Evolutionary conservation across 495 filamentous ascomycete genomes (phyloP).

Genomic region (Penicillium macrosclerotiorum): DNA sequence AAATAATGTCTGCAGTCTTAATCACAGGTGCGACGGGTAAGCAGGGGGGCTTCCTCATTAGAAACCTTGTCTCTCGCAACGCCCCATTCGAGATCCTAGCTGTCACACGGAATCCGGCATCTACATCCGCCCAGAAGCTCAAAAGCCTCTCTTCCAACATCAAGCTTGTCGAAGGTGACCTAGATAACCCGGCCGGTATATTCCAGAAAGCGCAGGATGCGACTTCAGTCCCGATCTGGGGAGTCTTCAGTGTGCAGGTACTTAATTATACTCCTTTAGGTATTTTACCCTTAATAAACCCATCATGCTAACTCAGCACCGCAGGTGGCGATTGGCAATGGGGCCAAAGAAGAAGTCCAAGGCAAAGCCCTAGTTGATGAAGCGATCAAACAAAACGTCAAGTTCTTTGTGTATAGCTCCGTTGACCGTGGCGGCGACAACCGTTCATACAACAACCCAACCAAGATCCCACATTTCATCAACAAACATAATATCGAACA

Average conservation of each 20-base stretch:
- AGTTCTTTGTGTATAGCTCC: conserved; percentile 63
- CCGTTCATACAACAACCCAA: conserved; percentile 52
- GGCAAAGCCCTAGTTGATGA: conserved; percentile 62
- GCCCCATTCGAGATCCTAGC: conserved; percentile 63
- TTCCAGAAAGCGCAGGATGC: conserved; percentile 47
- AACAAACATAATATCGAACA: conserved; percentile 64
- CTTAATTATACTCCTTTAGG: not conserved
- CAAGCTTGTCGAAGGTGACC: conserved; percentile 56
- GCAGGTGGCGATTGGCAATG: conserved; percentile 42
- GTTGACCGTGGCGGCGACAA: conserved; percentile 69
- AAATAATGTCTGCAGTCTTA: conserved; percentile 42
- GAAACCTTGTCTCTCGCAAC: conserved; percentile 48
- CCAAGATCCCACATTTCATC: conserved; percentile 60
- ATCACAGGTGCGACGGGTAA: conserved; percentile 66
- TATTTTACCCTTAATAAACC: not conserved
- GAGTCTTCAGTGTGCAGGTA: conserved; percentile 48
- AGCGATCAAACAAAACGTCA: conserved; percentile 54
- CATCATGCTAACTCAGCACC: not conserved
- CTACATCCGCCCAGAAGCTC: conserved; percentile 52
- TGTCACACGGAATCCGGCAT: conserved; percentile 60
- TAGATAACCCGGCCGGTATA: conserved; percentile 48
- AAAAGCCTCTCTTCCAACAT: conserved; percentile 40
- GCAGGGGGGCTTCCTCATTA: conserved; percentile 64
- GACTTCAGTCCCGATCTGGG: conserved; percentile 48
- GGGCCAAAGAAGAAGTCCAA: conserved; percentile 55